Evolutionary conservation across 73 alveolate genomes (phyloP).

Genomic region (Stentor coeruleus): DNA sequence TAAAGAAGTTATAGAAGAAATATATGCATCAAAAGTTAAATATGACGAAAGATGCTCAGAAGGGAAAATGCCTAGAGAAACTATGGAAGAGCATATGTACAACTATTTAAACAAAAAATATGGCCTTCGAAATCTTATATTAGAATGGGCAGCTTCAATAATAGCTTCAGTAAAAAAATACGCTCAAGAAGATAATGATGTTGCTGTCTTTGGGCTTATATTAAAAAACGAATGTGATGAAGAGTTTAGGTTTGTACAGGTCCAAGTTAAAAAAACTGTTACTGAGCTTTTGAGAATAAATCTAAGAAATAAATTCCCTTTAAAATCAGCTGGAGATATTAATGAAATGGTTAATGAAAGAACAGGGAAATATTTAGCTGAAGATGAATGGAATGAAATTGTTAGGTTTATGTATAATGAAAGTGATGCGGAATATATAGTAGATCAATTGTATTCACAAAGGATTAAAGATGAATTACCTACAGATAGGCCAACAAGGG

Average conservation of each 20-base stretch:
- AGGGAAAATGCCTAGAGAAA: slow-evolving; percentile 68
- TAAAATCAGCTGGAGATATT: slow-evolving; percentile 68
- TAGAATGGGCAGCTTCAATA: slow-evolving; percentile 86
- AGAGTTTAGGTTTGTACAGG: slow-evolving; percentile 65
- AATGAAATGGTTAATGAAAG: slow-evolving; percentile 50
- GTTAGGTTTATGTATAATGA: slow-evolving; percentile 46
- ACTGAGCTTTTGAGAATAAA: slow-evolving; percentile 55
- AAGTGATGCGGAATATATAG: not conserved
- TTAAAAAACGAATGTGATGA: slow-evolving; percentile 85
- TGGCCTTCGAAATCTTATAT: slow-evolving; percentile 82
- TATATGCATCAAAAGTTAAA: slow-evolving; percentile 60
- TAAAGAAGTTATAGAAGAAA: slow-evolving; percentile 68
- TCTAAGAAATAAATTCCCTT: slow-evolving; percentile 65
- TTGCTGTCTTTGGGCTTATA: slow-evolving; percentile 77
- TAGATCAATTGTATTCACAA: not conserved
- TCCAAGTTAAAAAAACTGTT: slow-evolving; percentile 55
- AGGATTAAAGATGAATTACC: not conserved
- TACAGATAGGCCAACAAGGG: not conserved
- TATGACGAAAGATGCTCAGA: slow-evolving; percentile 74
- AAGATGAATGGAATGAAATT: slow-evolving; percentile 64
- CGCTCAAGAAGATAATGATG: slow-evolving; percentile 67
- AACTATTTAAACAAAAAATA: slow-evolving; percentile 72
- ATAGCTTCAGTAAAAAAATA: slow-evolving; percentile 71
- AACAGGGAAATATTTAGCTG: slow-evolving; percentile 48
- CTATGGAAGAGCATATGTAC: slow-evolving; percentile 86